Evolutionary conservation across 139 green algal genomes (phyloP).

Genomic region (Tetradesmus lagerheimii): DNA sequence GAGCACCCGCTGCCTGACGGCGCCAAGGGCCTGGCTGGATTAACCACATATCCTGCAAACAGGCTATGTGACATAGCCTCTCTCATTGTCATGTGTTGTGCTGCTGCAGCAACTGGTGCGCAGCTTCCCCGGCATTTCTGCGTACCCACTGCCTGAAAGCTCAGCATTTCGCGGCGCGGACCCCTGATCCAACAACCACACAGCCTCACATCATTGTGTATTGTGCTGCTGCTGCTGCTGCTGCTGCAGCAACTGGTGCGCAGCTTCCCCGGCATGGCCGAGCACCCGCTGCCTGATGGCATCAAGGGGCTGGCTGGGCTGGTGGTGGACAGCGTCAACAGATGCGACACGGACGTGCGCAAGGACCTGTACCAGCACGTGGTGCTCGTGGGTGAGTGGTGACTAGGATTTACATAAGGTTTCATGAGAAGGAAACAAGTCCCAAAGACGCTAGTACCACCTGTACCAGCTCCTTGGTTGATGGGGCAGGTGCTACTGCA

Average conservation of each 20-base stretch:
- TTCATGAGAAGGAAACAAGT: no score
- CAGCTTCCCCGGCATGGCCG: slow-evolving; percentile 51
- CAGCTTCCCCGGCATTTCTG: slow-evolving; percentile 51
- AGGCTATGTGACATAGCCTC: no score
- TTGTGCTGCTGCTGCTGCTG: not conserved
- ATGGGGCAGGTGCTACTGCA: no score
- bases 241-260: slow-evolving; percentile 45
- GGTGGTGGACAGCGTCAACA: slow-evolving; percentile 81
- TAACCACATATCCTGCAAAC: no score
- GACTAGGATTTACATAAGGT: no score
- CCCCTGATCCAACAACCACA: no score
- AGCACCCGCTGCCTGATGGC: slow-evolving; percentile 39
- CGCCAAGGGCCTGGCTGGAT: slow-evolving; percentile 56
- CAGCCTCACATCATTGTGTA: no score
- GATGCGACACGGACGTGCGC: slow-evolving; percentile 88
- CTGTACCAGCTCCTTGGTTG: no score
- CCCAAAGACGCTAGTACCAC: no score
- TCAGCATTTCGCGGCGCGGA: no score
- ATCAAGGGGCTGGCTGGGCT: slow-evolving; percentile 60
- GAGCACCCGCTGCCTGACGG: slow-evolving; percentile 21
- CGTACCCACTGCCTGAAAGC: slow-evolving; percentile 41
- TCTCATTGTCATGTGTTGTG: not conserved
- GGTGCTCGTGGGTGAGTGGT: slow-evolving; percentile 75
- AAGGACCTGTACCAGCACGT: slow-evolving; percentile 87
- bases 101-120: slow-evolving; percentile 45